These are phyloP conservation scores for Westerdykella ornata DNA, from an alignment of 2,329 filamentous ascomycete genomes.

Conservation along the genomic window DNA sequence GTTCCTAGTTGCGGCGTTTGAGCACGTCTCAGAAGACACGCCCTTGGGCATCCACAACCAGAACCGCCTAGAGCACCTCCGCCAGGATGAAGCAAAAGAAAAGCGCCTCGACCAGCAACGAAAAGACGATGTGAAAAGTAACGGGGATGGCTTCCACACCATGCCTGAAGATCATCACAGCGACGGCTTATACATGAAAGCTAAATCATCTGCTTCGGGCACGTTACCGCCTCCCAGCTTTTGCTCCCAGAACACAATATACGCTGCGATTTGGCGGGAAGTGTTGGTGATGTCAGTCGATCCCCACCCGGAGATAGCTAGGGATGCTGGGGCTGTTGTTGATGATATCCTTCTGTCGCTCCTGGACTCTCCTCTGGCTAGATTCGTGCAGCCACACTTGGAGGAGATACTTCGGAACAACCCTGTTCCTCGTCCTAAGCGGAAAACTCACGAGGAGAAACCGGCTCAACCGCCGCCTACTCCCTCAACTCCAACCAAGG, in stretches of 20 bases:
- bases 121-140: constrained; percentile 14
- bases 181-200: constrained; percentile 29
- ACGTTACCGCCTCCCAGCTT: constrained; percentile 6
- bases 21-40: constrained; percentile 65
- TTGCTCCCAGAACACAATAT: constrained; percentile 76
- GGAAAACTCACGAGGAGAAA: constrained; percentile 24
- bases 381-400: constrained; percentile 63
- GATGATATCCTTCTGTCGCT: constrained; percentile 78
- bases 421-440: constrained; percentile 44
- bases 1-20: constrained; percentile 84
- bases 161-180: no score
- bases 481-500: constrained; percentile 45
- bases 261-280: constrained; percentile 91
- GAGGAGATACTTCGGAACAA: constrained; percentile 55
- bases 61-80: neutral
- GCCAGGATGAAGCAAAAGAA: constrained; percentile 51
- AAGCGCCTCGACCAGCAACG: neutral
- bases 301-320: constrained; percentile 86
- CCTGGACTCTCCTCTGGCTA: constrained; percentile 67
- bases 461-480: constrained; percentile 43
- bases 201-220: constrained; percentile 11
- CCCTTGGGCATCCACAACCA: neutral
- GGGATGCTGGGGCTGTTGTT: constrained; percentile 75
- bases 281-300: constrained; percentile 85
- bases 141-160: constrained; percentile 4